Evolutionary conservation across 2,329 filamentous ascomycete genomes (phyloP), one percentile per base, ranked within the genome.

Genomic region (Colletotrichum sp.): DNA sequence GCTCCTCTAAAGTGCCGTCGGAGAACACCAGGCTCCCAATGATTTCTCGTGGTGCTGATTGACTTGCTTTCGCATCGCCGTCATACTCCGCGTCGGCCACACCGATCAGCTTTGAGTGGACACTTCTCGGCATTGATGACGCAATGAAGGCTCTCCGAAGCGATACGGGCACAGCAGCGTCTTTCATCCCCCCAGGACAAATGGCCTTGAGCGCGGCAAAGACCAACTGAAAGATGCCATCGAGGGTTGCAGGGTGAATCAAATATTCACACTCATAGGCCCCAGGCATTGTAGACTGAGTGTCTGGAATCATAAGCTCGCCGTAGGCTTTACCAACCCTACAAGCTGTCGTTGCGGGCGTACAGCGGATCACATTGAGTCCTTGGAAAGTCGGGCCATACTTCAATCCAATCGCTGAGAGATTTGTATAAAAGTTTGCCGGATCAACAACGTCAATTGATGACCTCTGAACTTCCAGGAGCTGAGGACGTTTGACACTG

Each of bases 161-260:
- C 75, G 74, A 21, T 3, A 81, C 68, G 2, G 84, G 85, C 8
- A 85, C 80, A 3, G 82, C 79, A 24, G 81, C 84, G 57, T 78
- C 81, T 2, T 78, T 65, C 80, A 86, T 83, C 18, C 76, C 80
- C 8, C 78, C 81, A 26, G 77, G 71, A 4, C 78, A 77, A 4
- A 82, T 83, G 1, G 80, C 78, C 39, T 83, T 78, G 44, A 83
- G 80, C n/a, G 82, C 79, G 3, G 79, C 80, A 52, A 83, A 83
- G 13, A 79, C 75, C 8, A 85, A 80, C 13, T 76, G 73, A 9
- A 76, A 72, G n/a, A 71, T 26, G 24, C 68, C 32, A 16, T 76
- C 73, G 21, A 76, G 32, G 15, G 69, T 72, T 28, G 73, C 69
- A 15, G 73, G 73, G 28, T 76, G 73, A 24, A 72, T 76, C 10